These are phyloP conservation scores for Pythium aquatile DNA, from an alignment of 352 stramenopile species.

Conservation along the genomic window DNA sequence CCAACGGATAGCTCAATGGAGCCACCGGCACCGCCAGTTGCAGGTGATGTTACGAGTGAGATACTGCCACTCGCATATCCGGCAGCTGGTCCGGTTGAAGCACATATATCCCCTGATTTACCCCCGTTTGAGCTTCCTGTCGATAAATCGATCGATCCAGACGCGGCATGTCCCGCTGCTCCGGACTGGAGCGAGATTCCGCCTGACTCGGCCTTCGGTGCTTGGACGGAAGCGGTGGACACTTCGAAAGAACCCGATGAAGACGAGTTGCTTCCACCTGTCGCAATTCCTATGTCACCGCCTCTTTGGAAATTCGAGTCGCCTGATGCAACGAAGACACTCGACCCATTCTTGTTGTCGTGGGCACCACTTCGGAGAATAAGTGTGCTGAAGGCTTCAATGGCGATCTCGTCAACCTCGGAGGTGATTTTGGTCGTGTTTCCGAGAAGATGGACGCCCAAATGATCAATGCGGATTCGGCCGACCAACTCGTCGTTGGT, in stretches of 20 bases:
- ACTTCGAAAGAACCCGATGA: constrained; percentile 31
- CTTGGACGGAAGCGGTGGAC: constrained; percentile 22
- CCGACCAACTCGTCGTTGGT: constrained; percentile 24
- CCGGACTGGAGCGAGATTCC: constrained; percentile 16
- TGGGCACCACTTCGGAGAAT: constrained; percentile 31
- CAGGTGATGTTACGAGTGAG: constrained; percentile 10
- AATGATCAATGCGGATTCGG: constrained; percentile 39
- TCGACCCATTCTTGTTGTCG: constrained; percentile 41
- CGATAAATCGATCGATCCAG: constrained; percentile 13
- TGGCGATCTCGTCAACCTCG: constrained; percentile 38
- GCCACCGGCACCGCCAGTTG: constrained; percentile 19
- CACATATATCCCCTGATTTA: constrained; percentile 17
- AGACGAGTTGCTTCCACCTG: constrained; percentile 36
- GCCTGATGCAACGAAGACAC: constrained; percentile 34
- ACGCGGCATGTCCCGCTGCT: constrained; percentile 11
- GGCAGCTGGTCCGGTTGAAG: constrained; percentile 11
- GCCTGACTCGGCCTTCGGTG: constrained; percentile 15
- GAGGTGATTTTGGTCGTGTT: constrained; percentile 38
- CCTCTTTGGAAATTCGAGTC: constrained; percentile 35
- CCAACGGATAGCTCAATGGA: constrained; percentile 20
- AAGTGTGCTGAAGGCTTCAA: constrained; percentile 37
- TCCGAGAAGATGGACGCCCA: constrained; percentile 37
- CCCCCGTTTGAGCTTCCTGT: constrained; percentile 9
- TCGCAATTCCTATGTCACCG: constrained; percentile 37
- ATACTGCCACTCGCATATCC: constrained; percentile 14